Conservation (phyloP, 169 alveolate species). For the Besnoitia besnoiti region DNA sequence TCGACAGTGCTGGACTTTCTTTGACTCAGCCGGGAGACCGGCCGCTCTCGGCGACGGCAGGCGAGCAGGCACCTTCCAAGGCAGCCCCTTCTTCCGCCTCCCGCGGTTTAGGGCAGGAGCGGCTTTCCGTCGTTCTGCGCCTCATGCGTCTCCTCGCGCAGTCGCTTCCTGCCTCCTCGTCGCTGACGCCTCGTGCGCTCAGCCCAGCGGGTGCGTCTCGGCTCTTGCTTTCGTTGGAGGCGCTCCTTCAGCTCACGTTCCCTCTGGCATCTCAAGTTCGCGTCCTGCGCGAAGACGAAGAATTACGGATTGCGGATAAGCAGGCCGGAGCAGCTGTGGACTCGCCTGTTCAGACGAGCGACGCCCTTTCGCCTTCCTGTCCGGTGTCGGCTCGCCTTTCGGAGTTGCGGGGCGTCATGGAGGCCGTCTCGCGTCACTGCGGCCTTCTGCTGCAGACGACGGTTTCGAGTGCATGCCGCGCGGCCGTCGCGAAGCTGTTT, state of each 20-base stretch:
- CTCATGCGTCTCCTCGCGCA: slow-evolving; percentile 6
- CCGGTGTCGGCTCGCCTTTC: background rate
- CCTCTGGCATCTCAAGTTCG: slow-evolving; percentile 20
- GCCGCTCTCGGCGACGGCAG: background rate
- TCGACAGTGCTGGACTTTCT: background rate
- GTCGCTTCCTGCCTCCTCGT: background rate
- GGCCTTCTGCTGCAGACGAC: slow-evolving; percentile 45
- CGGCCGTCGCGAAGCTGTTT: slow-evolving; percentile 51
- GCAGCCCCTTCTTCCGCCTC: background rate
- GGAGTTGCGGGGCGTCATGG: background rate
- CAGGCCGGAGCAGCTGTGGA: background rate
- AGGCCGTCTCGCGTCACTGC: background rate
- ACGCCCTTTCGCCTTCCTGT: background rate
- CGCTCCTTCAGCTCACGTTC: slow-evolving; percentile 16
- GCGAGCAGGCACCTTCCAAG: background rate
- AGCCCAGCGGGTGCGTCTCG: background rate
- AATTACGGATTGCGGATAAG: background rate
- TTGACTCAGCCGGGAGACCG: background rate
- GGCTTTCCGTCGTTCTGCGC: background rate
- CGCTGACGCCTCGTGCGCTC: background rate
- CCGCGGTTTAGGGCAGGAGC: too few species aligned
- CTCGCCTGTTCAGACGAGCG: background rate
- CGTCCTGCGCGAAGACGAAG: background rate
- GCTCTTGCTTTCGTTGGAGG: background rate
- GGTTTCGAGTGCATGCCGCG: slow-evolving; percentile 56